These are phyloP conservation scores for Phytophthora sansomeana DNA, from an alignment of 352 stramenopile genomes.

Conservation along the genomic window DNA sequence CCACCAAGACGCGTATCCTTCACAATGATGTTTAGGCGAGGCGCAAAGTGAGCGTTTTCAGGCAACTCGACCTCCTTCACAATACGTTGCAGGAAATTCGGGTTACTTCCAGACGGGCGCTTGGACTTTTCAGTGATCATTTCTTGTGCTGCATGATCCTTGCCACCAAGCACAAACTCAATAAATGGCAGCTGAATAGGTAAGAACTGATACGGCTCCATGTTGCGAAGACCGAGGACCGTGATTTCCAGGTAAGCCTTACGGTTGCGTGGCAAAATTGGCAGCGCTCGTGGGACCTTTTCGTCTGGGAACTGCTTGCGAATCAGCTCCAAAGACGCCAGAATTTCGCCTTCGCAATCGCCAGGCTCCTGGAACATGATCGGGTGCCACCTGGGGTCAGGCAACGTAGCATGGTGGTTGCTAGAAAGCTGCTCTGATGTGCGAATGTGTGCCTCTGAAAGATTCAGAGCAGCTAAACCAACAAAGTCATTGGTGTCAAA, in stretches of 20 bases:
- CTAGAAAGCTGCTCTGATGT: slow-evolving; percentile 64
- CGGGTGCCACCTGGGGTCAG: slow-evolving; percentile 77
- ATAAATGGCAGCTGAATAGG: slow-evolving; percentile 89
- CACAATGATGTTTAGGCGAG: slow-evolving; percentile 91
- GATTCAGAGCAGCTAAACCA: slow-evolving; percentile 64
- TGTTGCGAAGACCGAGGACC: slow-evolving; percentile 83
- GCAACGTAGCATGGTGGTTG: slow-evolving; percentile 51
- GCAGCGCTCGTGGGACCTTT: slow-evolving; percentile 55
- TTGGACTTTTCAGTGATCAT: slow-evolving; percentile 91
- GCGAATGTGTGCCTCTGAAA: slow-evolving; percentile 75
- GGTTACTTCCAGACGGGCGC: slow-evolving; percentile 78
- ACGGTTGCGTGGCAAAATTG: slow-evolving; percentile 68
- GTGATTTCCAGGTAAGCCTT: slow-evolving; percentile 89
- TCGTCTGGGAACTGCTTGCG: slow-evolving; percentile 76
- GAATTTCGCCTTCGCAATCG: slow-evolving; percentile 82
- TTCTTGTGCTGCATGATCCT: slow-evolving; percentile 78
- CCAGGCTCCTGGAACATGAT: slow-evolving; percentile 83
- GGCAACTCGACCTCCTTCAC: slow-evolving; percentile 90
- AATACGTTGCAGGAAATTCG: slow-evolving; percentile 92
- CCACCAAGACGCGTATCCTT: slow-evolving; percentile 90
- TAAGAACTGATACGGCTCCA: slow-evolving; percentile 91
- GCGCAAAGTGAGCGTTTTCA: slow-evolving; percentile 88
- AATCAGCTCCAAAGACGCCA: slow-evolving; percentile 82
- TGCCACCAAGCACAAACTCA: slow-evolving; percentile 89
- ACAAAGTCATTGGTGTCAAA: slow-evolving; percentile 82